Conservation (phyloP, 495 filamentous ascomycete genomes). For the Penicillium malachiteum region DNA sequence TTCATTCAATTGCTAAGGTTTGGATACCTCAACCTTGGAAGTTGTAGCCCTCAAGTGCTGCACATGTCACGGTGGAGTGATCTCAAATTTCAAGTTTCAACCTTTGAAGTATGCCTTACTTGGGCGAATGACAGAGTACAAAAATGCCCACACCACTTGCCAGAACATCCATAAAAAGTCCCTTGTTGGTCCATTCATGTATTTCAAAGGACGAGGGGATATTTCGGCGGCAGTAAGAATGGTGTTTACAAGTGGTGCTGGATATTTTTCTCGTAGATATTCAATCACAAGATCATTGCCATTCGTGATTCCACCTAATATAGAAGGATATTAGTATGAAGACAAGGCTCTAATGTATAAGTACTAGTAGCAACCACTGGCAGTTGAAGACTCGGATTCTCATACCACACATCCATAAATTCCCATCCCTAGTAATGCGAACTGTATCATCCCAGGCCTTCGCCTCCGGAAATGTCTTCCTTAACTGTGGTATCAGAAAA, state of each 20-base stretch:
- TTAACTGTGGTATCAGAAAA: constrained; percentile 43
- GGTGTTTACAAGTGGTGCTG: constrained; percentile 47
- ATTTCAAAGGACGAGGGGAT: constrained; percentile 44
- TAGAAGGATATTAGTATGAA: not conserved
- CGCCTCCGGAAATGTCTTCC: constrained; percentile 42
- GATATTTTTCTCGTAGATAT: constrained; percentile 51
- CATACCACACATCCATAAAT: constrained; percentile 60
- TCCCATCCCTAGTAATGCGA: constrained; percentile 56
- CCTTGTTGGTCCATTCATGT: constrained; percentile 19
- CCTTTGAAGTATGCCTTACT: no score
- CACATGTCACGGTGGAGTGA: no score
- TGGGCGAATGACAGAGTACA: constrained; percentile 9
- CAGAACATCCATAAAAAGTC: constrained; percentile 15
- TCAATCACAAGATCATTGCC: constrained; percentile 60
- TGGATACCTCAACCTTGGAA: no score
- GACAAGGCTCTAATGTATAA: no score
- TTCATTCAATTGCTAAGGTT: no score
- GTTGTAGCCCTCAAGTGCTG: no score
- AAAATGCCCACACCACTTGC: constrained; percentile 19
- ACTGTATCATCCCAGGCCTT: constrained; percentile 42
- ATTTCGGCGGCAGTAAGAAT: constrained; percentile 51
- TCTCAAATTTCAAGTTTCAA: no score
- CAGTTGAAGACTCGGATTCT: not conserved
- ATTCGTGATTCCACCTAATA: constrained; percentile 58
- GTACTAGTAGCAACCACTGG: not conserved